phyloP scores from a whole-genome alignment of 192 early-diverging fungal species.

The Linnemannia schmuckeri region DNA sequence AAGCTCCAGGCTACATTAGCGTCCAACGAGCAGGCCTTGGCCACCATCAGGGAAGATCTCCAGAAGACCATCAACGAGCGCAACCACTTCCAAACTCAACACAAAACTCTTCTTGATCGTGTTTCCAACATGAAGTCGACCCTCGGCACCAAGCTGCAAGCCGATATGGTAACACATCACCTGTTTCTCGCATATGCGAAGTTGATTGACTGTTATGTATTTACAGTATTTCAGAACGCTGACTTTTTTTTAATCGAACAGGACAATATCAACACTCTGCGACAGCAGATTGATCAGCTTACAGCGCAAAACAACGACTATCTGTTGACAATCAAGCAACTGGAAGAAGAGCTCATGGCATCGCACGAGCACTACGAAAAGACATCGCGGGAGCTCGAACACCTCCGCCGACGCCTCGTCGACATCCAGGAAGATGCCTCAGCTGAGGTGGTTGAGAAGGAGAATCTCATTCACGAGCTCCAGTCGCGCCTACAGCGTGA shows the following conservation, averaged over 20 bases:
- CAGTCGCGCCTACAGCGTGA: slow-evolving; percentile 67
- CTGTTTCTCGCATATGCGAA: background rate
- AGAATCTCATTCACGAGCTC: slow-evolving; percentile 66
- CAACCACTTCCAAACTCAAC: slow-evolving; percentile 65
- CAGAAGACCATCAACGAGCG: slow-evolving; percentile 60
- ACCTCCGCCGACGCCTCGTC: slow-evolving; percentile 70
- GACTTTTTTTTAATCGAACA: slow-evolving; percentile 15
- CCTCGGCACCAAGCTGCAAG: slow-evolving; percentile 84
- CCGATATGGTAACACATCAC: slow-evolving; percentile 69
- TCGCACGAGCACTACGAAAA: slow-evolving; percentile 62
- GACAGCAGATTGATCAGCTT: slow-evolving; percentile 68
- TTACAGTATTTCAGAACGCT: background rate
- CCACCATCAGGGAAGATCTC: slow-evolving; percentile 43
- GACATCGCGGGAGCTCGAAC: slow-evolving; percentile 63
- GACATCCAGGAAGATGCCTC: slow-evolving; percentile 71
- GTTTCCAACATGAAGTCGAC: slow-evolving; percentile 86
- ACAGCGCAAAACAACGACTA: slow-evolving; percentile 70
- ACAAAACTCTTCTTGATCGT: slow-evolving; percentile 80
- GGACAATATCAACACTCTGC: slow-evolving; percentile 69
- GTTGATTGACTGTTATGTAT: background rate
- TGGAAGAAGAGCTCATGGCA: slow-evolving; percentile 61
- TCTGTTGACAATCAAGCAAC: slow-evolving; percentile 66
- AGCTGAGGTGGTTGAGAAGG: slow-evolving; percentile 69
- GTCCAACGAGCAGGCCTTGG: slow-evolving; percentile 12
- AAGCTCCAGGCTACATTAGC: slow-evolving; percentile 24